Evolutionary conservation across 371 early-diverging fungal species (phyloP).

Genomic region (Haplosporangium sp.): DNA sequence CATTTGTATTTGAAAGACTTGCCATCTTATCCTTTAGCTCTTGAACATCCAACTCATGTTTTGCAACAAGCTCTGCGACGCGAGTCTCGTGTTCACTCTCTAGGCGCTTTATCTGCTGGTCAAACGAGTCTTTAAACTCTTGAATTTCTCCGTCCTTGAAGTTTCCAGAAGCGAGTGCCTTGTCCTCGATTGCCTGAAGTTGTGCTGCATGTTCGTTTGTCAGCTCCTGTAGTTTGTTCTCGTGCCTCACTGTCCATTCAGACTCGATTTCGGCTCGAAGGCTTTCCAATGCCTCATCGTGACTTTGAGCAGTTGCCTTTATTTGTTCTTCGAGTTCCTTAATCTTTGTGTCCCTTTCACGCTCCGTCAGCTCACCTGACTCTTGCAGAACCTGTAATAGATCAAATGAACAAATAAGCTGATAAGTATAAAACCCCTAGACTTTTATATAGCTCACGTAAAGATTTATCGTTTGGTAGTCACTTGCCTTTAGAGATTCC

Average conservation of each 20-base stretch:
- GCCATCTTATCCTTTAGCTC: constrained; percentile 28
- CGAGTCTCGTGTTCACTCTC: constrained; percentile 30
- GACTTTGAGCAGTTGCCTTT: constrained; percentile 8
- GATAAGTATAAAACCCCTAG: too few relatives aligned
- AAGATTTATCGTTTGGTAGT: background rate
- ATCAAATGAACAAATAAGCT: background rate
- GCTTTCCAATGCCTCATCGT: constrained; percentile 16
- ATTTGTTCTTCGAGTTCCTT: constrained; percentile 31
- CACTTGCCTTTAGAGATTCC: constrained; percentile 30
- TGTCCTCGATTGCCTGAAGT: constrained; percentile 16
- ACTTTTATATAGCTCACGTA: too few relatives aligned
- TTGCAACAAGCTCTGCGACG: constrained; percentile 13
- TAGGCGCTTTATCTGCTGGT: constrained; percentile 33
- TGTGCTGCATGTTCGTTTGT: constrained; percentile 19
- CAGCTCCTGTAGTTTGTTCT: constrained; percentile 25
- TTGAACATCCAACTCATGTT: constrained; percentile 28
- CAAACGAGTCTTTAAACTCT: constrained; percentile 35
- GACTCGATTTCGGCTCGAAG: constrained; percentile 34
- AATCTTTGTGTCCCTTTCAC: constrained; percentile 25
- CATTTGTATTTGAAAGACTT: constrained; percentile 18
- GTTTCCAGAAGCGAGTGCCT: constrained; percentile 1
- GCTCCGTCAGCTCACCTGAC: constrained; percentile 23
- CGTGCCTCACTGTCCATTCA: constrained; percentile 31
- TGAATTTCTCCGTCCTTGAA: constrained; percentile 23
- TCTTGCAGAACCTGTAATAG: constrained; percentile 23